A percentile compares a stretch with the other conserved stretches of the same genome.
These are phyloP conservation scores for Macroventuria anomochaeta DNA, from an alignment of 2,329 filamentous ascomycete species.

Conservation along the genomic window DNA sequence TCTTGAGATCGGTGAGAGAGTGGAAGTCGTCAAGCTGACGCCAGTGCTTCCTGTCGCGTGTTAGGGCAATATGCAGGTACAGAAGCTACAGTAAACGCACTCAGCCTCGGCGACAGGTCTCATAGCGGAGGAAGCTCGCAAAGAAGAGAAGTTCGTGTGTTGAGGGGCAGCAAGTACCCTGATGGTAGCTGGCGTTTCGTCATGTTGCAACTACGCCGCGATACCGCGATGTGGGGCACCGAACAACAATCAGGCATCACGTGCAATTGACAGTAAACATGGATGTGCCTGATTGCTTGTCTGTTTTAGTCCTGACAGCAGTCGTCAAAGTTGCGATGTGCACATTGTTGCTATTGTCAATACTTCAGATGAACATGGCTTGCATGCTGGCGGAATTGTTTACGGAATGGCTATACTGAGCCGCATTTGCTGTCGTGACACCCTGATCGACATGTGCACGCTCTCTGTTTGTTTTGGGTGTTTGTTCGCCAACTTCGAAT, in stretches of 20 bases:
- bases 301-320: not conserved
- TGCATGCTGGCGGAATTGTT: not conserved
- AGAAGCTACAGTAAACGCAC: conserved; percentile 24
- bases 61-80: conserved; percentile 14
- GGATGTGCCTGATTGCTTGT: not conserved
- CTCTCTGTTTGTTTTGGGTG: not conserved
- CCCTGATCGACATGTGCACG: not conserved
- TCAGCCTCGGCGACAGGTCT: conserved; percentile 43
- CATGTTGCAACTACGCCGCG: conserved; percentile 17
- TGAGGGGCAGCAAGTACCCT: conserved; percentile 37
- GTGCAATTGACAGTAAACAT: not conserved
- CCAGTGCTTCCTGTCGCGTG: conserved; percentile 43
- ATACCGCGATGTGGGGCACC: conserved; percentile 28
- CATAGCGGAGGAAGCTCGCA: conserved; percentile 30
- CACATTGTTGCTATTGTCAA: conserved; percentile 1
- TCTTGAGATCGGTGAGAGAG: conserved; percentile 47
- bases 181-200: conserved; percentile 36
- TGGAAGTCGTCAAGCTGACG: conserved; percentile 46
- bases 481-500: not conserved
- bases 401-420: not conserved
- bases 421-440: not conserved
- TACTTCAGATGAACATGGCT: not conserved
- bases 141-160: conserved; percentile 12
- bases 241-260: conserved; percentile 20
- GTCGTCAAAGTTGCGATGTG: not conserved